Conservation (phyloP, 257 asterid genomes). For the Fraxinus excelsior region DNA sequence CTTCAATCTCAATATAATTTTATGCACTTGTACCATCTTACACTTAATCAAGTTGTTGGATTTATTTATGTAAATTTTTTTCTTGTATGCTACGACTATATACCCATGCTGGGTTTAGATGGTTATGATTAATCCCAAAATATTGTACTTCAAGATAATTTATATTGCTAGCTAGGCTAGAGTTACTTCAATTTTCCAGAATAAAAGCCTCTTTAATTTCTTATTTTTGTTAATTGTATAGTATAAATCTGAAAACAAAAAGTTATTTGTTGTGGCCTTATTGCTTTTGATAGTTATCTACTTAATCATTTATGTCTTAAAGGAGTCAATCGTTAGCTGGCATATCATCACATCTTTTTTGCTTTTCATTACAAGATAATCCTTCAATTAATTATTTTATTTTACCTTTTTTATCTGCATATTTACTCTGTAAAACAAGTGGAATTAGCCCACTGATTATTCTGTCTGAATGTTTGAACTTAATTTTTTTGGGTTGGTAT, state of each 20-base stretch:
- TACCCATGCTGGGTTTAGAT: no score
- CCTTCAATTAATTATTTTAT: slow-evolving; percentile 6
- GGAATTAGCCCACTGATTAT: background rate
- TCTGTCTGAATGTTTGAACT: background rate
- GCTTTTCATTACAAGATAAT: slow-evolving; percentile 26
- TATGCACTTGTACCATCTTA: no score
- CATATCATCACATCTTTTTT: slow-evolving; percentile 23
- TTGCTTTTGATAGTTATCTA: background rate
- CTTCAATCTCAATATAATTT: no score
- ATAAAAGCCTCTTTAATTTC: no score
- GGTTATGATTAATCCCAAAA: no score
- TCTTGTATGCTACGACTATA: no score
- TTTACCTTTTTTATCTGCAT: slow-evolving; percentile 15
- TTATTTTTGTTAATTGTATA: background rate
- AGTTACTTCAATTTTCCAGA: background rate
- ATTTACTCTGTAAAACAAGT: background rate
- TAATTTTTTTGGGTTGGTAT: background rate
- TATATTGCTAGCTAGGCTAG: background rate
- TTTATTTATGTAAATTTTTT: no score
- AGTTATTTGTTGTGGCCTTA: background rate
- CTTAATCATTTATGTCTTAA: slow-evolving; percentile 10
- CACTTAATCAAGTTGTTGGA: no score
- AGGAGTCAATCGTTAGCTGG: slow-evolving; percentile 30
- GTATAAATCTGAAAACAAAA: background rate
- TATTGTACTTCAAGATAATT: background rate